Evolutionary conservation across 2,329 filamentous ascomycete genomes (phyloP), one percentile per base, ranked within the genome.

Genomic region (Cytospora schulzeri): DNA sequence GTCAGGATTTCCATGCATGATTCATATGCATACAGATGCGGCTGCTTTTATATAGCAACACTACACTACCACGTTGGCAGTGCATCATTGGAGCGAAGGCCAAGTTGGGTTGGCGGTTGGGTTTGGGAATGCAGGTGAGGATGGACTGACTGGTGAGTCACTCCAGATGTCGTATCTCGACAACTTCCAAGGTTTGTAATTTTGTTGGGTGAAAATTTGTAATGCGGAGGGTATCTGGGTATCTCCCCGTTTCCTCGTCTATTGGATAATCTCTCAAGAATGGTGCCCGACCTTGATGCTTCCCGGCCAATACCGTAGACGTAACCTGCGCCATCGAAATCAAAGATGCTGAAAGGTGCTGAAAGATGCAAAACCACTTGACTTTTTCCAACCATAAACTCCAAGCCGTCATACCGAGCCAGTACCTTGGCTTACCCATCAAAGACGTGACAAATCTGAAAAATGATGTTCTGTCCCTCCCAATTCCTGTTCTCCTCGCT

Each of bases 161-260:
- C 45, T 22, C n/a, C n/a, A n/a, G n/a, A n/a, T n/a, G n/a, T n/a
- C 45, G n/a, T 48, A 48, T 48, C 22, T 48, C 45, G 48, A n/a
- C 22, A 14, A 14, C 22, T n/a, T n/a, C n/a, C n/a, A n/a, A n/a
- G n/a, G 12, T 38, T 50, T 38, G 35, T 28, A 19, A 11, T 15
- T 8, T 6, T n/a, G 24, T 33, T 38, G 29, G 19, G 57, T 55
- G 11, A 26, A 52, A 52, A 50, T 33, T 17, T n/a, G 22, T 28
- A n/a, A 50, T 38, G 31, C 14, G 14, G 15, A 60, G 48, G 48
- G 57, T 60, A 52, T 52, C 45, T 52, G 24, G 57, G 41, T 38
- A 51, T 59, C 29, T 38, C 19, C 9, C 15, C 35, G 14, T 52
- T n/a, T 28, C 48, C 41, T 51, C 48, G 22, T 52, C 57, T 28